Evolutionary conservation across 2,329 filamentous ascomycete species (phyloP), one percentile per base, ranked within the genome.

Genomic region (Emmonsia crescens): DNA sequence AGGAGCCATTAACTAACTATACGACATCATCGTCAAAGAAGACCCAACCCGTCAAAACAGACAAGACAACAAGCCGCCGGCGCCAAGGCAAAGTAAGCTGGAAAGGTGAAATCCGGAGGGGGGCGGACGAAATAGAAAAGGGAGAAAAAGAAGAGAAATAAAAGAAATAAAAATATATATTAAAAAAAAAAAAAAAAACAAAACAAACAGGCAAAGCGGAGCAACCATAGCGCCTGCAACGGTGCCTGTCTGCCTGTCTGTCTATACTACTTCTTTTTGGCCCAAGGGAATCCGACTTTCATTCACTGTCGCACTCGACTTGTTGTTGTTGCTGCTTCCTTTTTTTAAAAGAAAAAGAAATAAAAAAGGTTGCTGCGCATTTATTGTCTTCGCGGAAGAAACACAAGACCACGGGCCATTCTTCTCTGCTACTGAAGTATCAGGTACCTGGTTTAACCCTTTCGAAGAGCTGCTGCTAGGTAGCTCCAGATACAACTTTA

Each of bases 151-250:
- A 52, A 52, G 31, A 8, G 19, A 19, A 9, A 38, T 3, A 55
- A n/a, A 19, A n/a, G 9, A 46, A 12, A 38, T 21, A 46, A 46
- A 16, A 52, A 52, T n/a, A n/a, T n/a, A n/a, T n/a, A n/a, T n/a
- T n/a, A n/a, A n/a, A n/a, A n/a, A n/a, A n/a, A n/a, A 46, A 12
- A 38, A 46, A 46, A 46, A 16, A 52, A 52, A 52, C 14, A 31
- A 19, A 9, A 38, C 1, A 55, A n/a, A 19, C 51, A 55, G 21
- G 21, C 19, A 33, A 36, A 55, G 51, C 5, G 60, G 58, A 63
- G 54, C 63, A 59, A 61, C n/a, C n/a, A 38, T 60, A 57, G 55
- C 46, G 54, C 63, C 60, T 64, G 63, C 61, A 63, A 64, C 63
- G 61, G 56, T 64, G 59, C 38, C 57, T 56, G 40, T 54, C 57